These are phyloP conservation scores for Cladosporium halotolerans DNA, from an alignment of 2,329 filamentous ascomycete species.

Conservation along the genomic window DNA sequence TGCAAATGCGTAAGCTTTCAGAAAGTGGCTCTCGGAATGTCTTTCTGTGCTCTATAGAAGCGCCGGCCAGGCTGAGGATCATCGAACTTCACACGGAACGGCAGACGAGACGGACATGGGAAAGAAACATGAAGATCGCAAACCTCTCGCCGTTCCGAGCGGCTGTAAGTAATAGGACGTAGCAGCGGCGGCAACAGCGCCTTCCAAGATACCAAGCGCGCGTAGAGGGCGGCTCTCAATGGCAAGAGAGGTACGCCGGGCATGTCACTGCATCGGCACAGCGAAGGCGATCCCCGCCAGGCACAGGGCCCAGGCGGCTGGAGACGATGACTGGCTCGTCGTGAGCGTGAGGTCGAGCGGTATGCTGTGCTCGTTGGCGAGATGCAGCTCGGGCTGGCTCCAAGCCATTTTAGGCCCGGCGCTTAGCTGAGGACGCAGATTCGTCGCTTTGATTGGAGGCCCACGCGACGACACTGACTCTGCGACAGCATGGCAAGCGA, in stretches of 20 bases:
- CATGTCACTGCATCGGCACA: constrained; percentile 11
- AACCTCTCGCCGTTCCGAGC: constrained; percentile 3
- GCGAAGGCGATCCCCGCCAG: constrained; percentile 12
- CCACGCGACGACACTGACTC: not conserved
- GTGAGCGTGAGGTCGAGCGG: constrained; percentile 5
- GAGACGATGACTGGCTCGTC: constrained; percentile 12
- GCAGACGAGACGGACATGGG: constrained; percentile 1
- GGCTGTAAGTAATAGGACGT: constrained; percentile 6
- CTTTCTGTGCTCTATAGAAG: too few species aligned
- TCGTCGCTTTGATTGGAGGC: not conserved
- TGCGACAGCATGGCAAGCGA: not conserved
- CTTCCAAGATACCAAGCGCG: constrained; percentile 11
- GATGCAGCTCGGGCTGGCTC: constrained; percentile 4
- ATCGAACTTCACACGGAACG: not conserved
- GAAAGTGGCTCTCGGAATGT: too few species aligned
- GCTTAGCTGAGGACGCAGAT: constrained; percentile 6
- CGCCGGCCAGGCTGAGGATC: too few species aligned
- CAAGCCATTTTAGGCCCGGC: constrained; percentile 1
- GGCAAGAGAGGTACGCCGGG: constrained; percentile 1
- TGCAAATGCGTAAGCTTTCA: too few species aligned
- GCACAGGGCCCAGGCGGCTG: constrained; percentile 4
- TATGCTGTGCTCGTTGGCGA: constrained; percentile 7
- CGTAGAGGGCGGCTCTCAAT: constrained; percentile 11
- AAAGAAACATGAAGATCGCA: constrained; percentile 7
- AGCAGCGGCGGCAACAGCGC: not conserved